Base-by-base conservation (phyloP, 2,329 filamentous ascomycete genomes). In the Plectosphaerella cucumerina region DNA sequence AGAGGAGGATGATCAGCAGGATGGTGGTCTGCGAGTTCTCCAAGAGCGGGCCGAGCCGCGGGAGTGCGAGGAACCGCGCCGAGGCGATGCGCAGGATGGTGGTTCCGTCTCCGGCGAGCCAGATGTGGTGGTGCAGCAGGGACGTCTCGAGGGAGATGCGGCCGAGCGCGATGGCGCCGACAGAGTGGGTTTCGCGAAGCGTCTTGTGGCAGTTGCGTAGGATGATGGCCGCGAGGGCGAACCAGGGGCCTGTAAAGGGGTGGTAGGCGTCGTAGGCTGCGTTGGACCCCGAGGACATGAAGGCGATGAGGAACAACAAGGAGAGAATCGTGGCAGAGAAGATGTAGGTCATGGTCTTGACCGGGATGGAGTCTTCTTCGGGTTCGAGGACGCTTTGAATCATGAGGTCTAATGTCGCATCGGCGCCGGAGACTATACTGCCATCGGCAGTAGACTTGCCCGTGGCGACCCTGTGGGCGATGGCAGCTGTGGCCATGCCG, bases 61-160 rank as follows among this genome's bases (percentile, higher is more conserved):
- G 18, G 37, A 37, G 26, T 23, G 47, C 22, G 15, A 34, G 44
- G 11, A 15, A 21, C n/a, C 37, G 35, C 17, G 46, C 49, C 10
- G 56, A 35, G 10, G 57, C 55, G 33, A 59, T 50, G 49, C 70
- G 59, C 15, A 83, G 66, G n/a, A 76, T 56, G 0, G 74, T 76
- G 37, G 72, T 73, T 6, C 75, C 73, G 58, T 83, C 77, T 9
- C 73, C 77, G 9, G 76, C 78, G 23, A 83, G 71, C 79, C 77
- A 82, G 52, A 81, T 73, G 60, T 84, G 81, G 57, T 76, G 75
- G 56, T 82, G 78, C 52, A 84, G 63, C 8, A 80, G 68, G 58
- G 80, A 82, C 4, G 76, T 73, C 59, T 82, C 80, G 8, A 81
- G 68, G 1, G 76, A 78, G 48, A 73, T 73, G 3, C 67, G 66